Evolutionary conservation across 768 basidiomycete genomes (phyloP), one percentile per base, ranked within the genome.

Genomic region (Rickenella mellea): DNA sequence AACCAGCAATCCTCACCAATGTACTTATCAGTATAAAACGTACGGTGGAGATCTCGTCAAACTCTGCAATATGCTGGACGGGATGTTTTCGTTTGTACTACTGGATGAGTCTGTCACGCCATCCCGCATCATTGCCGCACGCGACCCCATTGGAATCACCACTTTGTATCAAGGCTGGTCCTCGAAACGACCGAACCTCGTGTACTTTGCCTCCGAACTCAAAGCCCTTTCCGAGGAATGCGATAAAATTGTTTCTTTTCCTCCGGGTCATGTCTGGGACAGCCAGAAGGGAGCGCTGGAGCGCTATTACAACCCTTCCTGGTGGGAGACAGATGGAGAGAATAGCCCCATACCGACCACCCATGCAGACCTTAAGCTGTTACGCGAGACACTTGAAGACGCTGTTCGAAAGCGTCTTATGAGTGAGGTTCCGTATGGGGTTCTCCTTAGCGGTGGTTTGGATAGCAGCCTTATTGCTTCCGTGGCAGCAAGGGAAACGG

Each of bases 381-480:
- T 99, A 25, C 77, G 93, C 30, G 79, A 87, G 58, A 72, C 81
- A 0, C 71, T 99, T 22, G 96, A 98, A 64, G 81, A 74, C 24
- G 89, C 96, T 11, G 96, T 99, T 38, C 75, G 80, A 54, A 99
- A 98, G 61, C 74, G 96, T 37, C 66, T 99, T 15, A 99, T 99
- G 96, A 86, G 85, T 24, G 96, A 99, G 63, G 96, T 98, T 9
- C 96, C 96, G 2, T 99, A 93, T 51, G 96, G 96, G 45, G 96
- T 99, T 12, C 73, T 99, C 30, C 74, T 99, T 44, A 90, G 85
- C 47, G 96, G 96, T 36, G 96, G 96, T 17, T 67, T 99, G 42
- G 96, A 99, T 59, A 92, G 88, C 55, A 93, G 89, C 56, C 66
- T 99, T 63, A 97, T 99, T 51, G 96, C 96, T 10, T 72, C 91